phyloP scores from a whole-genome alignment of 2,329 filamentous ascomycete species.

The Colletotrichum tofieldiae region DNA sequence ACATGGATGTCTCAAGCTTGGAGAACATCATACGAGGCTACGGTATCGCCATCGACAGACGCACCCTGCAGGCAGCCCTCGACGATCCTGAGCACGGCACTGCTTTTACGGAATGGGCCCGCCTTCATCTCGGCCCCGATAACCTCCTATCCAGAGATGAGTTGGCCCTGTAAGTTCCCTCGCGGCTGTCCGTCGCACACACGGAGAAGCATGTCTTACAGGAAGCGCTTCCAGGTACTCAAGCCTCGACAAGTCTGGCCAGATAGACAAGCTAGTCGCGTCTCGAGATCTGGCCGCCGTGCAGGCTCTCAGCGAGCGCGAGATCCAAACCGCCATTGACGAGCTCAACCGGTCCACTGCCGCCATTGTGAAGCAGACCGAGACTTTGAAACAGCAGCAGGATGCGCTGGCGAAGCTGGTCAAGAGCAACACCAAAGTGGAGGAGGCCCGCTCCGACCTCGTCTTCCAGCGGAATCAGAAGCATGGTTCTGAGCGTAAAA shows the following conservation, averaged over 20 bases:
- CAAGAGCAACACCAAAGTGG: conserved; percentile 57
- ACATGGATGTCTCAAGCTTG: conserved; percentile 35
- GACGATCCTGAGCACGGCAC: conserved; percentile 53
- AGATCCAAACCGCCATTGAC: conserved; percentile 73
- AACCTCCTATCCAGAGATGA: conserved; percentile 70
- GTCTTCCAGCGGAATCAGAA: conserved; percentile 55
- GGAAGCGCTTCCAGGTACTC: conserved; percentile 61
- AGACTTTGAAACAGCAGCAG: conserved; percentile 73
- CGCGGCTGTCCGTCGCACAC: not conserved
- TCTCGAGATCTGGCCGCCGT: conserved; percentile 62
- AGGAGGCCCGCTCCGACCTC: conserved; percentile 53
- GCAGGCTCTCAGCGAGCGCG: conserved; percentile 70
- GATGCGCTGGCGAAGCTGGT: conserved; percentile 71
- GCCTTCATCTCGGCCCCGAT: conserved; percentile 63
- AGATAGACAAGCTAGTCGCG: conserved; percentile 62
- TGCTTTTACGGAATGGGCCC: conserved; percentile 64
- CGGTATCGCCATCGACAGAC: conserved; percentile 54
- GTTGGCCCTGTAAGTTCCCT: conserved; percentile 62
- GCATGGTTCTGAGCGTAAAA: conserved; percentile 58
- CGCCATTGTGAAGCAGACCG: conserved; percentile 75
- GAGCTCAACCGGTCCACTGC: conserved; percentile 77
- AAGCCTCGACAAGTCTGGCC: conserved; percentile 63
- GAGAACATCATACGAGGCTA: conserved; percentile 51
- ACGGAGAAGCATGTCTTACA: conserved; percentile 18
- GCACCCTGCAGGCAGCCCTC: conserved; percentile 54